Base-by-base conservation (phyloP, 352 stramenopile species). In the Blastocystis sp. region DNA sequence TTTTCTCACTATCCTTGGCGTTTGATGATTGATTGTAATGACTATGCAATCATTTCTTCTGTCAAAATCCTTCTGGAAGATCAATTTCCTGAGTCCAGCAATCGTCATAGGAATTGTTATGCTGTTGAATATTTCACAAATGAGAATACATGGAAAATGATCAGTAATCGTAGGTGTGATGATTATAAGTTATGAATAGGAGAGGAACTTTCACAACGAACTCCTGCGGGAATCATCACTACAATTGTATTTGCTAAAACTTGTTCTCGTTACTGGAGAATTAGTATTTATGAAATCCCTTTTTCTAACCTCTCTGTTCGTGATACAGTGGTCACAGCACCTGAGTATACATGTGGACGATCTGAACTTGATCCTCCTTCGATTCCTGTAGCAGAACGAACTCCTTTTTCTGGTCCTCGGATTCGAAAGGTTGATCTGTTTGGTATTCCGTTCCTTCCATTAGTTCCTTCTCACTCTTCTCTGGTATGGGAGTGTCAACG, bases 51-150 rank as follows among this genome's bases (percentile, higher is more conserved):
- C 32, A 14, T 83, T 2, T 42, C 24, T 5, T 42, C 21, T 49
- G 3, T 83, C n/a, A 83, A 83, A 32, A 35, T 83, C 35, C 46
- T 83, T 52, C 24, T 65, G 11, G 54, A 49, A 2, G 71, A 83
- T 56, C 1, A 5, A 2, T 61, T 46, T 11, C 27, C 35, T n/a
- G 49, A 83, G 0, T 32, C 21, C 29, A 39, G 35, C 9, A 57
- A 57, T n/a, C 46, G 27, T 1, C n/a, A 32, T 16, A 1, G 42
- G 14, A 16, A 19, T 19, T 83, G 71, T 56, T 83, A 29, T 37
- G 43, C 9, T 12, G 42, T 83, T 5, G 52, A 83, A 56, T 52
- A 43, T 29, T 35, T 63, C n/a, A 39, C 42, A 16, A 29, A 43
- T 16, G 71, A 83, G 11, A 56, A 56, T 11, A 65, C 1, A 24